Evolutionary conservation across 208 protist species (phyloP).

Genomic region (Porcisia hertigi): DNA sequence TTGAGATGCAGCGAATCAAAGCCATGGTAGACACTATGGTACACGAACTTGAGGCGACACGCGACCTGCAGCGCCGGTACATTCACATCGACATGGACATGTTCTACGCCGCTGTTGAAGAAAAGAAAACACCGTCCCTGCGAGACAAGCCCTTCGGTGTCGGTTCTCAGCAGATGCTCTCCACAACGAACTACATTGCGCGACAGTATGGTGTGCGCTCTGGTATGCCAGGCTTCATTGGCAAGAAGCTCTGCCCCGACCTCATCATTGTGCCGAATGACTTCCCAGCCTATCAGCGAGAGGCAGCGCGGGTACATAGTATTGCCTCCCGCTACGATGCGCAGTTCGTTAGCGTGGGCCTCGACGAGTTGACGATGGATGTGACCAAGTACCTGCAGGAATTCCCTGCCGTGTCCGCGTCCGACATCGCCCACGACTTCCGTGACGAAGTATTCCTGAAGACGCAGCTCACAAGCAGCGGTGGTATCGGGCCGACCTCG

Average conservation of each 20-base stretch:
- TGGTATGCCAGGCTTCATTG: conserved; percentile 97
- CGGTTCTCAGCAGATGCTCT: conserved; percentile 92
- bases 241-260: conserved; percentile 84
- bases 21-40: conserved; percentile 55
- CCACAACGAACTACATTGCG: conserved; percentile 96
- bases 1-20: conserved; percentile 46
- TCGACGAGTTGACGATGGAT: conserved; percentile 91
- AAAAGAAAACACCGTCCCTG: conserved; percentile 91
- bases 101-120: conserved; percentile 92
- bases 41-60: conserved; percentile 62
- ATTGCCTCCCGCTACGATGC: conserved; percentile 89
- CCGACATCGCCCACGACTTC: conserved; percentile 69
- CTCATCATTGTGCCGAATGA: conserved; percentile 86
- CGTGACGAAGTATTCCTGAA: conserved; percentile 78
- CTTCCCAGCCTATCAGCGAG: conserved; percentile 79
- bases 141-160: conserved; percentile 93
- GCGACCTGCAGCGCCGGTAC: conserved; percentile 69
- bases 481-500: conserved; percentile 84
- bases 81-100: conserved; percentile 94
- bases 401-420: conserved; percentile 50
- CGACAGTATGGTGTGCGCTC: conserved; percentile 94
- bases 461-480: conserved; percentile 85
- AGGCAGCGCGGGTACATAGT: conserved; percentile 64
- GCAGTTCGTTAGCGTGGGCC: conserved; percentile 73
- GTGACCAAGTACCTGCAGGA: conserved; percentile 68